Evolutionary conservation across 495 filamentous ascomycete species (phyloP).

Genomic region (Penicillium desertorum): DNA sequence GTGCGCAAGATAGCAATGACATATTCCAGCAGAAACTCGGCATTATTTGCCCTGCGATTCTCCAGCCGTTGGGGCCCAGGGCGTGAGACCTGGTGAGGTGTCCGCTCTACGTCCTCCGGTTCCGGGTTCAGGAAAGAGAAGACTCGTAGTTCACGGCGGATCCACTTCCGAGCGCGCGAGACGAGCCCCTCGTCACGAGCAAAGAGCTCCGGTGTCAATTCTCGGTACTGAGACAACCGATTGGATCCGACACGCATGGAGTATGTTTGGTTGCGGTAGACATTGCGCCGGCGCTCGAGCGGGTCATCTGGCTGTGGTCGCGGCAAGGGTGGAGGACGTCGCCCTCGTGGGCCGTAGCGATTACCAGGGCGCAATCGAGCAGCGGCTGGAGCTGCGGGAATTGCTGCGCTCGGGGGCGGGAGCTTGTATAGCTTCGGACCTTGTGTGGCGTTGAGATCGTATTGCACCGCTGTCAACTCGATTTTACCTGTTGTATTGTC

Average conservation of each 20-base stretch:
- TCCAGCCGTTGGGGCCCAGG: slow-evolving; percentile 40
- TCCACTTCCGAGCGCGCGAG: slow-evolving; percentile 81
- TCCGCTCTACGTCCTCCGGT: slow-evolving; percentile 23
- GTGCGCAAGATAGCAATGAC: slow-evolving; percentile 85
- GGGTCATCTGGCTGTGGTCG: slow-evolving; percentile 51
- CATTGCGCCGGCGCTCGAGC: slow-evolving; percentile 64
- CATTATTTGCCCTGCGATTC: slow-evolving; percentile 64
- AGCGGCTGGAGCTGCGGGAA: slow-evolving; percentile 8
- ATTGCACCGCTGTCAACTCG: slow-evolving; percentile 64
- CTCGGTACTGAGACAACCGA: slow-evolving; percentile 71
- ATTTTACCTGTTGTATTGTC: slow-evolving; percentile 52
- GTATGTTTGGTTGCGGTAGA: slow-evolving; percentile 76
- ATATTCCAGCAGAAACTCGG: slow-evolving; percentile 89
- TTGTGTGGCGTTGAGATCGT: slow-evolving; percentile 53
- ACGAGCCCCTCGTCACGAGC: slow-evolving; percentile 62
- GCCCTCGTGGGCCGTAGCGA: slow-evolving; percentile 24
- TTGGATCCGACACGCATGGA: slow-evolving; percentile 87
- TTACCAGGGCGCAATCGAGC: slow-evolving; percentile 10
- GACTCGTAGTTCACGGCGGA: slow-evolving; percentile 83
- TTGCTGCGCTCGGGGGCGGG: slow-evolving; percentile 22
- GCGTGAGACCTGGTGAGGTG: slow-evolving; percentile 24
- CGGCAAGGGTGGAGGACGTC: slow-evolving; percentile 25
- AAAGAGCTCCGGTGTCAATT: slow-evolving; percentile 70
- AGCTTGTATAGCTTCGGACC: slow-evolving; percentile 58
- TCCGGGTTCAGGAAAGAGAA: slow-evolving; percentile 70